Conservation (phyloP, 768 basidiomycete genomes). For the Serendipita sp. region DNA sequence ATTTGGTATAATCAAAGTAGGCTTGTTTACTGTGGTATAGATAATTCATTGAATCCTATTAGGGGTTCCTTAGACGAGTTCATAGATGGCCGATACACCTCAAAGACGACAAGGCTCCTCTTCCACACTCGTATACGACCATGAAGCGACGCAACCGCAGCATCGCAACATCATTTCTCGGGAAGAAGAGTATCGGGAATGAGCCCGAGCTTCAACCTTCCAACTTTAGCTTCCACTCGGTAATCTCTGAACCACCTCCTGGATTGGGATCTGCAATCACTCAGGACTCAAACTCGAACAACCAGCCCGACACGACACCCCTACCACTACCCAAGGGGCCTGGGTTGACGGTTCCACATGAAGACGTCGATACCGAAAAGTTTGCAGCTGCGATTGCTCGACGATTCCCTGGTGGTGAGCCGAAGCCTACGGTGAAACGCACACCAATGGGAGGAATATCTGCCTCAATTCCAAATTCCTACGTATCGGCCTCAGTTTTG, state of each 20-base stretch:
- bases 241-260: not conserved
- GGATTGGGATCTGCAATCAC: not conserved
- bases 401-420: not conserved
- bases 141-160: slow-evolving; percentile 12
- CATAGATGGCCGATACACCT: slow-evolving; percentile 78
- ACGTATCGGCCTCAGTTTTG: not conserved
- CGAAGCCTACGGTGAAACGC: not conserved
- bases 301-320: not conserved
- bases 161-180: slow-evolving; percentile 19
- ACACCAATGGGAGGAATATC: not conserved
- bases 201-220: not conserved
- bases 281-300: not conserved
- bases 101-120: slow-evolving; percentile 4
- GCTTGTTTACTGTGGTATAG: slow-evolving; percentile 21
- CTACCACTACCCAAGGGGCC: not conserved
- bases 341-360: not conserved
- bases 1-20: slow-evolving; percentile 81
- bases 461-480: not conserved
- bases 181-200: not conserved
- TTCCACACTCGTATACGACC: not conserved
- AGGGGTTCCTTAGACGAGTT: slow-evolving; percentile 80
- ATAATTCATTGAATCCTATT: not conserved
- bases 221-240: not conserved
- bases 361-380: not conserved
- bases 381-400: not conserved